Base-by-base conservation (phyloP, 2,329 filamentous ascomycete genomes). In the Phialophora verrucosa region DNA sequence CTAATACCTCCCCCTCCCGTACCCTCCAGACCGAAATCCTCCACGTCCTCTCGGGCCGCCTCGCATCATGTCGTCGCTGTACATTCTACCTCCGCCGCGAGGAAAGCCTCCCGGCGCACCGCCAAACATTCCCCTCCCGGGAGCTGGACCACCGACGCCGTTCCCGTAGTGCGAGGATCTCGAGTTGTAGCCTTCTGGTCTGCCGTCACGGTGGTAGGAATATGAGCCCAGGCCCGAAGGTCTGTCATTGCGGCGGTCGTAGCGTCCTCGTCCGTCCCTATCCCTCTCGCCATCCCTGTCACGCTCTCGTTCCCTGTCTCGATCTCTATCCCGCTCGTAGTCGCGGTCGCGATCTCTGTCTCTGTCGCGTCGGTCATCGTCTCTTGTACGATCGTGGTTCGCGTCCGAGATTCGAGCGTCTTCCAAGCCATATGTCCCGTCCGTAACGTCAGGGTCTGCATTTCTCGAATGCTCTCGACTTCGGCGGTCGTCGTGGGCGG, bases 31-130 rank as follows among this genome's bases (percentile, higher is more conserved):
- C 20, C 65, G 85, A 78, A 75, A 78, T 82, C 50, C 86, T 88
- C 76, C 77, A 81, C 7, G 86, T 85, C 44, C 88, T 87, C 79
- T 82, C 80, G 73, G 86, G 87, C 78, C 80, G 83, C 63, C 88
- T 87, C 83, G 88, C 65, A 65, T 68, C 57, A 62, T 56, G 42
- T 69, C 66, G 55, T 66, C 66, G 59, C 62, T 61, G 62, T 69
- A 68, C 62, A 65, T 63, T 12, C 67, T 47, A 4, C 69, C 67
- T 20, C 63, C 58, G 17, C 69, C 64, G 32, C 63, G 58, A 62
- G 61, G 51, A 49, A 65, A 64, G 2, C 53, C 53, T 2, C 63
- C 67, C 32, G 62, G 57, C 12, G 63, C 66, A 50, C 66, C 65
- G 14, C 59, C 64, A 32, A 61, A 69, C 10, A 58, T 58, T 27